Base-by-base conservation (phyloP, 2,329 filamentous ascomycete genomes). In the Aureobasidium musti region DNA sequence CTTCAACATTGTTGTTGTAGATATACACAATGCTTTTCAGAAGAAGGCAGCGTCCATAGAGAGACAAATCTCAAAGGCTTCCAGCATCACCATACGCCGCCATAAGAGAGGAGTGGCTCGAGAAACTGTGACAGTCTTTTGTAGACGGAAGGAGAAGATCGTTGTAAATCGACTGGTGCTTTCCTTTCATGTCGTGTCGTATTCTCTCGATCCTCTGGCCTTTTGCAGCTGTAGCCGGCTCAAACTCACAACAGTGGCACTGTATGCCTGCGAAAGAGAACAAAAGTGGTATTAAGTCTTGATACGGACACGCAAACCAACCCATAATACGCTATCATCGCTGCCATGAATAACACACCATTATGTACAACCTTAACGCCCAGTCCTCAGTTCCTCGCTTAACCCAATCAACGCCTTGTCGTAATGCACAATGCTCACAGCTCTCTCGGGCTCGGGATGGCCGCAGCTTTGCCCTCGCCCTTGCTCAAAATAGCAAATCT, bases 401-500 rank as follows among this genome's bases (percentile, higher is more conserved):
- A 39, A 8, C 26, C 26, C 41, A 39, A 23, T 19, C 45, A 61
- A 61, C 57, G 28, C 57, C 57, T 45, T 59, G 26, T 59, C 54
- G 23, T 35, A 37, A 47, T 49, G 28, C n/a, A 35, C 57, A 23
- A 28, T 41, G 13, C 33, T 41, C 59, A 63, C 28, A 67, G 52
- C 53, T 67, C 66, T 30, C 41, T 59, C 17, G 60, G 41, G 39
- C 59, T 54, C 2, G 66, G 49, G 19, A 53, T 47, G 1, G 66
- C 59, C 26, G 35, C 50, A 26, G 53, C 63, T n/a, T 41, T 33
- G 19, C 50, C 67, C 21, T 67, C 54, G 41, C 67, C 66, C 21
- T 63, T 67, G 4, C 74, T 74, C 61, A 97, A 79, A 64, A 97
- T 90, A 33, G 84, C 88, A 74, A 98, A 98, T 7, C 95, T 86